Evolutionary conservation across 495 filamentous ascomycete genomes (phyloP), one percentile per base, ranked within the genome.

Genomic region (Aspergillus egyptiacus): DNA sequence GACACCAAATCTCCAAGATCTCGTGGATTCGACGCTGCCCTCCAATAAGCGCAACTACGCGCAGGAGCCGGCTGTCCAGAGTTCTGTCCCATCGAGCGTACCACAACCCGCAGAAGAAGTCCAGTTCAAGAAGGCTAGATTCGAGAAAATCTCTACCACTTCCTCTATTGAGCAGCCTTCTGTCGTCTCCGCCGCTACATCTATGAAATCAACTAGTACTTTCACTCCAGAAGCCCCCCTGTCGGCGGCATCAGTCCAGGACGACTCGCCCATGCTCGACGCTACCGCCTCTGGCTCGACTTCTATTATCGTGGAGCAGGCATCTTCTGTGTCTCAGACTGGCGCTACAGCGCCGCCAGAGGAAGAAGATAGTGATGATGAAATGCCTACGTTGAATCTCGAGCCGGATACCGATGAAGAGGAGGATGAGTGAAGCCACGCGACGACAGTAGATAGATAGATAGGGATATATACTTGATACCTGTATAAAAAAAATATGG

Each of bases 341-440:
- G 8, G 48, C 20, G 51, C 40, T 27, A 44, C 54, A 6, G 33
- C 50, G 15, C 1, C 5, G 18, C 36, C 39, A 24, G 33, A 51
- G 37, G 67, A 61, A 5, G 73, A 74, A 34, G 73, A 73, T 13
- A 76, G 73, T 33, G 73, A 70, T 15, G 73, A 74, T 49, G 74
- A 76, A 43, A 53, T 78, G 54, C 74, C 74, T 8, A 64, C 70
- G 0, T 50, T 76, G 51, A 68, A 76, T 48, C 56, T 76, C 9
- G 73, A 74, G 5, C 54, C 70, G 32, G 74, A 74, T 40, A 72
- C 72, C 17, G 71, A 75, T 49, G 65, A 65, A 7, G 67, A 68
- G 2, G 64, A 69, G 5, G 67, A 71, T 23, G 64, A 68, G 31
- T 55, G 20, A 28, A 3, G 18, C 5, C 2, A 14, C 1, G 8